Evolutionary conservation across 352 stramenopile genomes (phyloP), one percentile per base, ranked within the genome.

Genomic region (Plasmopara muralis): DNA sequence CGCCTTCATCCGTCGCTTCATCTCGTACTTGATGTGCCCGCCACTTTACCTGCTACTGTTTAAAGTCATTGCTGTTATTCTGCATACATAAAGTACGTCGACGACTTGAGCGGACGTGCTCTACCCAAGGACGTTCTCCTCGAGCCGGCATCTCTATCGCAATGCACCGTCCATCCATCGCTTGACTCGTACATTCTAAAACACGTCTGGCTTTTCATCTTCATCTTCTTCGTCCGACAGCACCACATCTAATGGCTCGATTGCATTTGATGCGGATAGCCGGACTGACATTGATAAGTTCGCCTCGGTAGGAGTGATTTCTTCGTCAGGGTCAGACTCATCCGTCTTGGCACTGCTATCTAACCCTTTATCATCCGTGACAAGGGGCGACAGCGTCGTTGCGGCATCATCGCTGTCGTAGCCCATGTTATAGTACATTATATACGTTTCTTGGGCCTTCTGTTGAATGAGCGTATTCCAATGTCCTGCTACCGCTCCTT

Each of bases 341-440:
- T 83, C 72, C n/a, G 68, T 78, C 60, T 80, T 78, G 14, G 65
- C 53, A 41, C 68, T 75, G 50, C 68, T 65, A 55, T 83, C 72
- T 53, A 83, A 53, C 59, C 50, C 38, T 62, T 78, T 78, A 13
- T 51, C 62, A 15, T 78, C 69, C 34, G 52, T 56, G 9, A 49
- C 49, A 47, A 72, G 58, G 43, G 41, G 33, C 12, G 37, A 60
- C n/a, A 55, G 44, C 14, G 66, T 57, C 13, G 62, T 63, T 40
- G 68, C 35, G 38, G 75, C 53, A 29, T 87, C 77, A 50, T 88
- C 83, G 16, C 61, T 87, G 59, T 91, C 83, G 68, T 93, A 93
- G 18, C 83, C 83, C 83, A 93, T 93, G 62, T 93, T 93, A 74
- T 93, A 93, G 49, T 93, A 93, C 53, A 89, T 72, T 43, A 79